phyloP scores from a whole-genome alignment of 202 grass and related monocot genomes.

The Setaria italica region DNA sequence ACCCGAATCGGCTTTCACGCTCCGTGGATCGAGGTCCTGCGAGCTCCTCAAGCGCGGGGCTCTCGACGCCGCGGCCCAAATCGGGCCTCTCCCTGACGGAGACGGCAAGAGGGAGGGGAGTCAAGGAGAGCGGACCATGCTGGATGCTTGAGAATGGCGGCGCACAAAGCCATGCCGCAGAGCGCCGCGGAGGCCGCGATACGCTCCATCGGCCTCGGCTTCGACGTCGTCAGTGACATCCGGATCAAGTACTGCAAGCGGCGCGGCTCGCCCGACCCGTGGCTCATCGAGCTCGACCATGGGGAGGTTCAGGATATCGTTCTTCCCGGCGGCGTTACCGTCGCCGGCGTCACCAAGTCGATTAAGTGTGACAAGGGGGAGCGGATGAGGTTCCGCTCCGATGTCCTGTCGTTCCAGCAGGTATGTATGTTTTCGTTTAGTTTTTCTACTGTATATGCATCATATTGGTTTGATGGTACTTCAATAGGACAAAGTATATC shows the following conservation, averaged over 20 bases:
- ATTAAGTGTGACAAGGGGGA: conserved; percentile 98
- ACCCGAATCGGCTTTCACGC: neutral
- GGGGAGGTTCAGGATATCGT: conserved; percentile 62
- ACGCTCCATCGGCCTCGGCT: conserved; percentile 80
- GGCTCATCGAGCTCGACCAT: conserved; percentile 75
- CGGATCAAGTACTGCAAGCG: conserved; percentile 87
- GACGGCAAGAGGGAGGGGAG: neutral
- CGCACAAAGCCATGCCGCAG: conserved; percentile 46
- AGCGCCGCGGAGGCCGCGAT: conserved; percentile 61
- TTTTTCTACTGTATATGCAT: neutral
- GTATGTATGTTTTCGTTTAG: conserved; percentile 23
- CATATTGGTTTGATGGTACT: neutral
- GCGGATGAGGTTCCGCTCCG: conserved; percentile 76
- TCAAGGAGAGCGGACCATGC: neutral
- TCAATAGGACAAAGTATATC: neutral
- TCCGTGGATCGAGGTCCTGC: neutral
- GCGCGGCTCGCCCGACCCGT: conserved; percentile 54
- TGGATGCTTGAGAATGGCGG: conserved; percentile 58
- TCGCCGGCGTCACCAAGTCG: conserved; percentile 60
- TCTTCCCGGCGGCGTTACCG: conserved; percentile 67
- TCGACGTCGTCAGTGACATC: conserved; percentile 74
- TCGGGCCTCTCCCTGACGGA: neutral
- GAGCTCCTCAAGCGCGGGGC: no score
- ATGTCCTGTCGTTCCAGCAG: conserved; percentile 96
- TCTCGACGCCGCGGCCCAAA: neutral